Conservation (phyloP, 2,329 filamentous ascomycete genomes). For the Penicillium aurantiogriseum region DNA sequence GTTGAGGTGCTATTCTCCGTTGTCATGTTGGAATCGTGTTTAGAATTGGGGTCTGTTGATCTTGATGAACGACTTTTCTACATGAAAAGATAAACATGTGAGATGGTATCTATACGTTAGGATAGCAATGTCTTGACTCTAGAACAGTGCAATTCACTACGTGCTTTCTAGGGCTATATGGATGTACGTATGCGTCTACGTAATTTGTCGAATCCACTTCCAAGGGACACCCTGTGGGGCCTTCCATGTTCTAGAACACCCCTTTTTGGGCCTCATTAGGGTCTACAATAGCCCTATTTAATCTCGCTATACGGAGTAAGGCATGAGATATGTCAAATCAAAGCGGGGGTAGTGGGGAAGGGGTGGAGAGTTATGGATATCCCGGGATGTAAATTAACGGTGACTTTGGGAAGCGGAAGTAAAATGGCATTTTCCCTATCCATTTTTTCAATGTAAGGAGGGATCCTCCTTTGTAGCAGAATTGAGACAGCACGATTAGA, state of each 20-base stretch:
- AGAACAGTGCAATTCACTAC: neutral
- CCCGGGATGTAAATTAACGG: too few relatives aligned
- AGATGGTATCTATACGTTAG: neutral
- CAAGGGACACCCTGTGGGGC: neutral
- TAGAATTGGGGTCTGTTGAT: neutral
- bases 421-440: too few relatives aligned
- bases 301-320: neutral
- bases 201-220: neutral
- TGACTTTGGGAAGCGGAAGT: too few relatives aligned
- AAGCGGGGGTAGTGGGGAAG: neutral
- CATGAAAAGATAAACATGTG: neutral
- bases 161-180: neutral
- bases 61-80: neutral
- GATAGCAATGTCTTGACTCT: neutral
- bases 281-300: neutral
- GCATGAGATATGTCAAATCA: neutral
- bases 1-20: conserved; percentile 13
- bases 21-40: neutral
- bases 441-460: too few relatives aligned
- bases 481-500: neutral
- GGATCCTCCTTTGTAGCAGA: neutral
- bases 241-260: neutral
- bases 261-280: neutral
- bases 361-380: too few relatives aligned
- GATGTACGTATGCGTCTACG: neutral